Base-by-base conservation (phyloP, 768 basidiomycete species). In the Boletus huronensis region DNA sequence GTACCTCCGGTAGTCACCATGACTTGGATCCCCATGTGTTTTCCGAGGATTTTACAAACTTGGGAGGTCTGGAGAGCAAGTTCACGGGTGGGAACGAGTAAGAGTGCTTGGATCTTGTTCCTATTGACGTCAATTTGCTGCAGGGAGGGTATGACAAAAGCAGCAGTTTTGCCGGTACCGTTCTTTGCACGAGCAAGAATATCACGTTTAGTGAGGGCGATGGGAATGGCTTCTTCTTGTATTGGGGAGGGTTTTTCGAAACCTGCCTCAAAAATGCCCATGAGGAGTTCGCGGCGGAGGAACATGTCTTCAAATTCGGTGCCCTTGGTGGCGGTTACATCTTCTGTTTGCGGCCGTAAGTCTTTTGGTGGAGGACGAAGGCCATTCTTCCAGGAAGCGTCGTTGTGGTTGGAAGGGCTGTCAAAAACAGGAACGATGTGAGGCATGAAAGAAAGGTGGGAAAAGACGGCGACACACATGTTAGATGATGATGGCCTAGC, bases 1-100 rank as follows among this genome's bases (percentile, higher is more conserved):
- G 97, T 98, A 19, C 96, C 96, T 52, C 96, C 96, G 0, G 97
- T 99, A 51, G 97, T 97, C 49, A 98, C 97, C 96, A 99, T 99
- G 72, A 99, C 93, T 74, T 98, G 91, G 31, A 93, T 69, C 50
- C 84, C 87, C 83, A 98, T 88, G 66, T 99, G 96, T 70, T 98
- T 97, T 49, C 94, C 94, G 54, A 98, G 85, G 28, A 80, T 92
- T 76, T 98, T 98, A 78, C 93, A 95, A 47, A 99, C 97, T 78
- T 98, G 97, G n/a, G 91, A 85, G 13, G 97, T 99, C 75, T 98
- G 96, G 44, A 99, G 81, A 8, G 96, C 97, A 35, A 99, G 84
- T 77, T 99, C 96, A 61, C 96, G 90, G n/a, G 96, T 99, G 36
- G 96, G 96, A 43, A 98, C 96, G 59, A 99, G 90, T 56, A 99